Evolutionary conservation across 768 basidiomycete genomes (phyloP).

Genomic region (Galerina marginata): DNA sequence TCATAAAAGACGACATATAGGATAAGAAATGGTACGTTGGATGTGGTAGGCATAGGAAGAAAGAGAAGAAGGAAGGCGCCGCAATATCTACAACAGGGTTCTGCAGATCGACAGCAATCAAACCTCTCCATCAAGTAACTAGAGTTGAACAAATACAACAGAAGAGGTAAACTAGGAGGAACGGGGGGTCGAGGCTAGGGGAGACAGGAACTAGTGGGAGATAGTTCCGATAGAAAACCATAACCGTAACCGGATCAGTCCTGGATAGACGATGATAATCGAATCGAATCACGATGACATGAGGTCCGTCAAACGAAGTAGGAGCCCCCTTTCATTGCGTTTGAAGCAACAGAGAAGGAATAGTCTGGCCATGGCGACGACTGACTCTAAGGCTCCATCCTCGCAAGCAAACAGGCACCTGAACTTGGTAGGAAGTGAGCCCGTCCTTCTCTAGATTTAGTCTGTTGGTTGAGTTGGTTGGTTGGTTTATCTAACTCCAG

Average conservation of each 20-base stretch:
- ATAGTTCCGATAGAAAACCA: conserved; percentile 18
- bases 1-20: not conserved
- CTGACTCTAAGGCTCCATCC: not conserved
- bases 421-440: conserved; percentile 2
- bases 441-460: conserved; percentile 6
- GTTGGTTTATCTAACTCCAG: not conserved
- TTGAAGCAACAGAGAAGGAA: not conserved
- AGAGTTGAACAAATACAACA: not conserved
- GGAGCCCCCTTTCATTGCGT: not conserved
- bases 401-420: not conserved
- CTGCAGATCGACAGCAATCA: not conserved
- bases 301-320: conserved; percentile 1
- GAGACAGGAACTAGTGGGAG: conserved; percentile 9
- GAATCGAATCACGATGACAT: conserved; percentile 8
- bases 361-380: not conserved
- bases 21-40: not conserved
- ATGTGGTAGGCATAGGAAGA: not conserved
- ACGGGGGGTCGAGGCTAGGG: conserved; percentile 2
- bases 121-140: not conserved
- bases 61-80: not conserved
- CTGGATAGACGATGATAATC: conserved; percentile 3
- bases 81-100: not conserved
- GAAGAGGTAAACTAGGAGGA: not conserved
- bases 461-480: not conserved
- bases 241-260: conserved; percentile 24